Conservation (phyloP, 345 rosid genomes). For the Iberis pinnata region DNA sequence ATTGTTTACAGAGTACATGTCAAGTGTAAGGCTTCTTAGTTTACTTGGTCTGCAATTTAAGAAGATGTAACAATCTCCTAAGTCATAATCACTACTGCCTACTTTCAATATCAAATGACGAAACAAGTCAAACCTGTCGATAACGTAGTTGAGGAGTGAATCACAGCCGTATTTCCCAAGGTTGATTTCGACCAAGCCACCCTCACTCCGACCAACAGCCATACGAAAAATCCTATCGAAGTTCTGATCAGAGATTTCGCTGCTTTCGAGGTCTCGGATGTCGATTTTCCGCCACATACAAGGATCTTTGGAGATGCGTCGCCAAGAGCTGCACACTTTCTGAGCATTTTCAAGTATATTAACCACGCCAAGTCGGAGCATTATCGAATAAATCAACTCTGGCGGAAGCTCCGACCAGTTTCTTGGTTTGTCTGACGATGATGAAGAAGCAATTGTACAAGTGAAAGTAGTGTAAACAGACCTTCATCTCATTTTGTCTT, state of each 20-base stretch:
- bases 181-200: not conserved
- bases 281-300: not conserved
- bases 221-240: not conserved
- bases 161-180: not conserved
- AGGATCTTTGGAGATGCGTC: not conserved
- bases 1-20: too few species aligned
- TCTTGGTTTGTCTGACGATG: too few species aligned
- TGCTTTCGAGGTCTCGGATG: not conserved
- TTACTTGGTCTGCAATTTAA: too few species aligned
- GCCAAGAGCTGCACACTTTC: not conserved
- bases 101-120: too few species aligned
- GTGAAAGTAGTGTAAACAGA: too few species aligned
- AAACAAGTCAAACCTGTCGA: not conserved
- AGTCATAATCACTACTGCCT: too few species aligned
- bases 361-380: not conserved
- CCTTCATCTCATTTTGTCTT: too few species aligned
- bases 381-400: not conserved
- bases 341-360: not conserved
- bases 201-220: not conserved
- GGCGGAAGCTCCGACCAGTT: not conserved
- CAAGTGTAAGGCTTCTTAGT: too few species aligned
- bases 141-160: not conserved
- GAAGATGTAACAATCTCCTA: too few species aligned
- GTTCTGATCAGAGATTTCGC: not conserved
- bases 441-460: too few species aligned